Base-by-base conservation (phyloP, 2,329 filamentous ascomycete species). In the Aspergillus calidoustus region DNA sequence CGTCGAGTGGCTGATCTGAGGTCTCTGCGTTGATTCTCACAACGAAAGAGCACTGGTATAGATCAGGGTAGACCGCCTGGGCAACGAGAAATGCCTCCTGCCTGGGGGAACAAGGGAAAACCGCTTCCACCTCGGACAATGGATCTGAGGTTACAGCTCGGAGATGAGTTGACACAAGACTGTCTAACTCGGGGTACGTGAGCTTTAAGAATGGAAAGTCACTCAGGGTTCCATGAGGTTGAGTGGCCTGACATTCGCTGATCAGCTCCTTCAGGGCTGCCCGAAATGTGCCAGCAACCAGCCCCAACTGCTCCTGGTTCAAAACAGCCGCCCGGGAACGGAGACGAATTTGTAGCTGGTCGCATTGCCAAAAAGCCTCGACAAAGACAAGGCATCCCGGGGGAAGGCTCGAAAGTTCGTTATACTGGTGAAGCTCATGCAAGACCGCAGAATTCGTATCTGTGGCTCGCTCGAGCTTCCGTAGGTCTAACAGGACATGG, bases 81-180 rank as follows among this genome's bases (percentile, higher is more conserved):
- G 58, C 58, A 7, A 60, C 58, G 13, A 60, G 25, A 3, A 56
- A 47, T 11, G 58, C 58, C 46, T 60, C 58, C 47, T 60, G 58
- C n/a, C 58, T 50, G 4, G 52, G 53, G 6, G 53, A 28, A 15
- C 58, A 56, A 7, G 53, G 34, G 48, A 51, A 56, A 46, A 60
- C 17, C 0, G 46, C 47, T 28, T 60, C 47, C n/a, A 56, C 28
- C 15, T 60, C 34, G 2, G 25, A 28, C 8, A 56, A 11, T 8
- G 58, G 58, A 23, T 53, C 38, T 1, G 25, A 7, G 2, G 47
- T 51, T 9, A 56, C 31, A 22, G 31, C 34, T 11, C 8, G 19
- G 15, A 56, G 58, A n/a, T 23, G 47, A 11, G 30, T 43, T 9
- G 53, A 60, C 19, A 60, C 53, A 13, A 57, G 58, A 17, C 38